phyloP scores from a whole-genome alignment of 192 early-diverging fungal genomes.

The Gonapodya prolifera region DNA sequence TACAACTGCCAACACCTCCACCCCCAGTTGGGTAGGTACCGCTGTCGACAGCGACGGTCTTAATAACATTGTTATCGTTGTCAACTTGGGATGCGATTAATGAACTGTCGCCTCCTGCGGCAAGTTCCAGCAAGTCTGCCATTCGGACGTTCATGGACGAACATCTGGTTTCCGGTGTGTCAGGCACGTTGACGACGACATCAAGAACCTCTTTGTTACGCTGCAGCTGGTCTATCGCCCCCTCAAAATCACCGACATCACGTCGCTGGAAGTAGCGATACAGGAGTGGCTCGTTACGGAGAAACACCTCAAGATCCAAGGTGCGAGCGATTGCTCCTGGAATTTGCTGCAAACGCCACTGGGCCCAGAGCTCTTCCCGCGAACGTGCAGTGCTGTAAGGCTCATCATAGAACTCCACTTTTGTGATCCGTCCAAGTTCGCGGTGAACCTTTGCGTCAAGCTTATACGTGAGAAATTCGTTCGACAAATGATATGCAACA shows the following conservation, averaged over 20 bases:
- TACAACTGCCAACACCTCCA: constrained; percentile 30
- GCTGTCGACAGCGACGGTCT: constrained; percentile 24
- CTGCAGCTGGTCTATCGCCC: constrained; percentile 10
- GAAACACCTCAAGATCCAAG: constrained; percentile 25
- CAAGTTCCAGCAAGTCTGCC: constrained; percentile 4
- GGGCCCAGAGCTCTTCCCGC: constrained; percentile 25
- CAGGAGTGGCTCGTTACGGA: constrained; percentile 20
- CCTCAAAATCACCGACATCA: constrained; percentile 15
- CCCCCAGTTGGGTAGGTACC: constrained; percentile 34
- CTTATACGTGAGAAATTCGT: background rate
- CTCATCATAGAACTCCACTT: constrained; percentile 12
- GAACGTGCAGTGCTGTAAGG: constrained; percentile 15
- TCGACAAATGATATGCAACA: background rate
- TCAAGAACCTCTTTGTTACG: constrained; percentile 3
- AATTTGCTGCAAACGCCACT: constrained; percentile 23
- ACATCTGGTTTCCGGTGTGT: constrained; percentile 2
- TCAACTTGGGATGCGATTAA: constrained; percentile 4
- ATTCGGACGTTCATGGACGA: constrained; percentile 6
- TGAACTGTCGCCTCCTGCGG: constrained; percentile 5
- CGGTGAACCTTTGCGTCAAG: background rate
- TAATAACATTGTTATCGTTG: constrained; percentile 12
- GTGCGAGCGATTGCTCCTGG: constrained; percentile 24
- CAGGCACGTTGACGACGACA: constrained; percentile 1
- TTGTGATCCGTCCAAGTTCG: background rate
- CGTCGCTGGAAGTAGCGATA: constrained; percentile 18